These are phyloP conservation scores for Leccinellum rugosiceps DNA, from an alignment of 768 basidiomycete species.

Conservation along the genomic window DNA sequence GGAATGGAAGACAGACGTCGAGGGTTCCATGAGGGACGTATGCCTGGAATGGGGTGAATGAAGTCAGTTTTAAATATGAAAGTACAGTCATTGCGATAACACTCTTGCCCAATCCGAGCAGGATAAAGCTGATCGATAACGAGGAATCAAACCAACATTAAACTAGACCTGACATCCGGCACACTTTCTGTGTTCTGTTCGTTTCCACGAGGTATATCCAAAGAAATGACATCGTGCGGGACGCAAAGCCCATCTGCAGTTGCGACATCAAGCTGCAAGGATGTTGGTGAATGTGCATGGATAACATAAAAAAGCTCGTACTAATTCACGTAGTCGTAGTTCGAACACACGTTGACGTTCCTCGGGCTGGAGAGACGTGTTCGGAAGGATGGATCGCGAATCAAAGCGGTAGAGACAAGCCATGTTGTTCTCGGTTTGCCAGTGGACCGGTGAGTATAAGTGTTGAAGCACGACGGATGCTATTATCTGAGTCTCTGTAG, in stretches of 20 bases:
- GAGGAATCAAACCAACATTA: neutral
- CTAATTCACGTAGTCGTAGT: neutral
- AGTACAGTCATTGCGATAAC: neutral
- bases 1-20: neutral
- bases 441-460: neutral
- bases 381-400: neutral
- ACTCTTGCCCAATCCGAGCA: neutral
- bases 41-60: neutral
- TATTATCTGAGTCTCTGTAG: neutral
- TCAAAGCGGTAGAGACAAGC: too few species aligned
- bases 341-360: constrained; percentile 1
- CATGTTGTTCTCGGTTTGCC: too few species aligned
- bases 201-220: neutral
- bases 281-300: too few species aligned
- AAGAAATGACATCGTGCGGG: neutral
- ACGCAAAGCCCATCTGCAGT: neutral
- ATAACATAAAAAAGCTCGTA: neutral
- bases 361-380: neutral
- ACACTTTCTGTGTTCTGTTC: neutral
- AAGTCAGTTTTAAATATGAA: neutral
- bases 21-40: accelerated
- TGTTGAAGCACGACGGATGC: neutral
- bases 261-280: neutral
- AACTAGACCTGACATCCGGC: neutral
- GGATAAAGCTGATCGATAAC: neutral